Evolutionary conservation across 2,329 filamentous ascomycete genomes (phyloP).

Genomic region (Curvularia eragrostidis): DNA sequence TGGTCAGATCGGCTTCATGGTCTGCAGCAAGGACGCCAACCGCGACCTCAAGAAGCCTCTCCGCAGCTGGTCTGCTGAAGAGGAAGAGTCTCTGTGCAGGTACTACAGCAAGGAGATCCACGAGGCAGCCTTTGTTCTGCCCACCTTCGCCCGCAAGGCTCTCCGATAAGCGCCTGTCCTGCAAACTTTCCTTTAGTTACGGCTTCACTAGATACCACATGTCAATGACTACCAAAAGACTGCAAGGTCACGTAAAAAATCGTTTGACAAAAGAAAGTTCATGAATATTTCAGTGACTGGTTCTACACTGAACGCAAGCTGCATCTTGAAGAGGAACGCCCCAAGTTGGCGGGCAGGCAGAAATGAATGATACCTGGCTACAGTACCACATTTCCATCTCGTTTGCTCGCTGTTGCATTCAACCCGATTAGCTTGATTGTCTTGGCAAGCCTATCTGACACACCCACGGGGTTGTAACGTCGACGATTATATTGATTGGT

Average conservation of each 20-base stretch:
- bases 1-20: slow-evolving; percentile 99
- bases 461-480: not conserved
- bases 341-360: not conserved
- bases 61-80: slow-evolving; percentile 79
- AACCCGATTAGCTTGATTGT: not conserved
- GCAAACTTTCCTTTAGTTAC: slow-evolving; percentile 24
- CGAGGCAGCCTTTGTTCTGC: slow-evolving; percentile 90
- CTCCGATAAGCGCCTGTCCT: slow-evolving; percentile 50
- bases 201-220: slow-evolving; percentile 44
- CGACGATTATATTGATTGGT: not conserved
- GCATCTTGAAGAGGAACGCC: not conserved
- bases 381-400: slow-evolving; percentile 1
- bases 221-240: slow-evolving; percentile 35
- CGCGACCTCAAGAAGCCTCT: slow-evolving; percentile 85
- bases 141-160: slow-evolving; percentile 87
- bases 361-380: slow-evolving; percentile 2
- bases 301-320: slow-evolving; percentile 2
- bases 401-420: not conserved
- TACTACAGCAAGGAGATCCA: slow-evolving; percentile 99
- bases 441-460: not conserved
- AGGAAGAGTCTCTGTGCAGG: slow-evolving; percentile 90
- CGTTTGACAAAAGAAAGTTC: not conserved
- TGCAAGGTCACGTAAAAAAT: slow-evolving; percentile 19
- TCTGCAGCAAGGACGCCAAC: slow-evolving; percentile 92
- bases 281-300: not conserved